Evolutionary conservation across 169 alveolate genomes (phyloP).

Genomic region (Plasmodium inui): DNA sequence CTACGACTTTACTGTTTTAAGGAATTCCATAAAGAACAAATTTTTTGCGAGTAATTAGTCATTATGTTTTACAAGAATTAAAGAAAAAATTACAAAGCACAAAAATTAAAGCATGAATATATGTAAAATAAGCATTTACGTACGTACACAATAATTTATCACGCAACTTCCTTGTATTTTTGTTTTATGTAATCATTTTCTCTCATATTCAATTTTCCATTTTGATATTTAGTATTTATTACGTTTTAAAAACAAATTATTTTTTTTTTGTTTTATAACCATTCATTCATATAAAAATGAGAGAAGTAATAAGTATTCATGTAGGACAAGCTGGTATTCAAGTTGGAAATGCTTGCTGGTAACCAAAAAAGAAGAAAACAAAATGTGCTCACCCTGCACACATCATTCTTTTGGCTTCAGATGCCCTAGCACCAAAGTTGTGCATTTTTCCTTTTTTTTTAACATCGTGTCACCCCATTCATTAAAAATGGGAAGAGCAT

Average conservation of each 20-base stretch:
- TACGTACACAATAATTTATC: slow-evolving; percentile 27
- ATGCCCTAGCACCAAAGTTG: not conserved
- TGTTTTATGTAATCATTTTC: not conserved
- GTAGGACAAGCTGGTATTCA: slow-evolving; percentile 99
- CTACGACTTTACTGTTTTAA: not conserved
- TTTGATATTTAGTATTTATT: slow-evolving; percentile 28
- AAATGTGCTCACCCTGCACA: slow-evolving; percentile 17
- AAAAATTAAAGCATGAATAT: not conserved
- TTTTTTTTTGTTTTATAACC: slow-evolving; percentile 21
- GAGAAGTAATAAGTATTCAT: slow-evolving; percentile 95
- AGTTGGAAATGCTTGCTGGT: slow-evolving; percentile 93
- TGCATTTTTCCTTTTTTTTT: not conserved
- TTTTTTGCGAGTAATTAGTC: not conserved
- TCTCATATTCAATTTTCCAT: not conserved
- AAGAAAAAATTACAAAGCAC: not conserved
- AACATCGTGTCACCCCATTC: not conserved
- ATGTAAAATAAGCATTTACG: slow-evolving; percentile 5
- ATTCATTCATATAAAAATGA: slow-evolving; percentile 58
- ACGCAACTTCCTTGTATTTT: slow-evolving; percentile 3
- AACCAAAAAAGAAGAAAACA: slow-evolving; percentile 15
- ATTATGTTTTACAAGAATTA: not conserved
- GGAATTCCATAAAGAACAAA: not conserved
- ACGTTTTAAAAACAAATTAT: slow-evolving; percentile 29
- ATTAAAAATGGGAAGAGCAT: not conserved
- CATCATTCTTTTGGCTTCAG: not conserved